Percentiles rank a stretch among this genome's conserved stretches.
These are phyloP conservation scores for Trametes meyenii DNA, from an alignment of 768 basidiomycete genomes.

Conservation along the genomic window DNA sequence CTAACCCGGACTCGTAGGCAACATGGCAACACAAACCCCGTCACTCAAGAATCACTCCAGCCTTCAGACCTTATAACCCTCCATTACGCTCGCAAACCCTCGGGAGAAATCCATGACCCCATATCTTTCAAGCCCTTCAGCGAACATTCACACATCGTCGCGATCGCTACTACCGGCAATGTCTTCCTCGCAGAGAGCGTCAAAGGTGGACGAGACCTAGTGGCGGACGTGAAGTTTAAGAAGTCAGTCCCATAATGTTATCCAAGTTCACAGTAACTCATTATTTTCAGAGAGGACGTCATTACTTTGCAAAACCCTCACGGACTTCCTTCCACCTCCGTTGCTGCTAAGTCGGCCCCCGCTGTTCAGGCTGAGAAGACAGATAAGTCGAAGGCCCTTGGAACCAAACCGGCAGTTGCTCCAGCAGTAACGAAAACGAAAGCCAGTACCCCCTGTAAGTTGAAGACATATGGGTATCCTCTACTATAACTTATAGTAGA, in stretches of 20 bases:
- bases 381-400: conserved; percentile 38
- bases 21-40: conserved; percentile 79
- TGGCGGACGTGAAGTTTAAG: conserved; percentile 83
- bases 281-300: conserved; percentile 68
- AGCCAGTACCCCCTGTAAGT: conserved; percentile 64
- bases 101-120: conserved; percentile 91
- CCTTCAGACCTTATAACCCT: conserved; percentile 79
- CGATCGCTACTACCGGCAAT: conserved; percentile 87
- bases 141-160: conserved; percentile 94
- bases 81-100: conserved; percentile 80
- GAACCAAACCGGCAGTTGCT: conserved; percentile 33
- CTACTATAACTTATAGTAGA: neutral
- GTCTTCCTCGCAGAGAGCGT: conserved; percentile 92
- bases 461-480: neutral
- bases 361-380: conserved; percentile 28
- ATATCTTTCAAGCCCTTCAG: conserved; percentile 98
- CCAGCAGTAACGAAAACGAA: conserved; percentile 51
- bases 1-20: conserved; percentile 49
- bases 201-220: conserved; percentile 83
- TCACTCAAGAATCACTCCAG: conserved; percentile 70
- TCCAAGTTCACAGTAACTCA: conserved; percentile 1
- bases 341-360: conserved; percentile 35
- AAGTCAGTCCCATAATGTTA: conserved; percentile 50
- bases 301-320: conserved; percentile 95
- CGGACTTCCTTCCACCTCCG: conserved; percentile 64